Percentiles rank a stretch among this genome's conserved stretches.
These are phyloP conservation scores for Pseudogymnoascus sp. DNA, from an alignment of 2,329 filamentous ascomycete species.

Conservation along the genomic window DNA sequence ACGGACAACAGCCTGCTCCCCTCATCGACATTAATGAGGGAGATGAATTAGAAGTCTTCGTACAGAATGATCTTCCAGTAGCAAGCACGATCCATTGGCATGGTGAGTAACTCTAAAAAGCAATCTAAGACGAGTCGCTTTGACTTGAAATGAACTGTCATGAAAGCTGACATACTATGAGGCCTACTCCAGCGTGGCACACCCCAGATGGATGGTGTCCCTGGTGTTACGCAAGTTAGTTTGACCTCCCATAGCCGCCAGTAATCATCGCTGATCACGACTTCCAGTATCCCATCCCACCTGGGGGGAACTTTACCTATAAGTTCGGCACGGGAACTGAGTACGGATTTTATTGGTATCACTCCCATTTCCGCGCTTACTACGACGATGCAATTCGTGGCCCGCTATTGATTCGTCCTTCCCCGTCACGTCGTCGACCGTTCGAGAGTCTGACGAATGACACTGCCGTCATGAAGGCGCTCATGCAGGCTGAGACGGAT, in stretches of 20 bases:
- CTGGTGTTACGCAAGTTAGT: conserved; percentile 17
- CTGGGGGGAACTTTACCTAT: conserved; percentile 15
- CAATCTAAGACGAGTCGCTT: too few relatives aligned
- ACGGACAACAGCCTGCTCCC: conserved; percentile 59
- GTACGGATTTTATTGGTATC: conserved; percentile 50
- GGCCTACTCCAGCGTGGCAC: conserved; percentile 35
- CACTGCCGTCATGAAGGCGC: conserved; percentile 12
- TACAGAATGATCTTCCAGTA: conserved; percentile 42
- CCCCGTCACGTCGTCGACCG: conserved; percentile 12
- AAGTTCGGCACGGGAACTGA: conserved; percentile 14
- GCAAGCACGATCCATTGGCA: not conserved
- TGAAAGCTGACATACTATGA: too few relatives aligned
- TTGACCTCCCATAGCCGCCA: too few relatives aligned
- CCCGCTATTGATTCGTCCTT: conserved; percentile 44
- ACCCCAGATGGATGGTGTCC: conserved; percentile 38
- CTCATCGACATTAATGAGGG: conserved; percentile 57
- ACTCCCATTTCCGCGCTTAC: conserved; percentile 45
- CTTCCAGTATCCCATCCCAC: conserved; percentile 9
- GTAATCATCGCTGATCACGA: too few relatives aligned
- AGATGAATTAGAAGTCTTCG: conserved; percentile 55
- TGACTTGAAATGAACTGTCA: too few relatives aligned
- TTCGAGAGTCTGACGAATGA: conserved; percentile 15
- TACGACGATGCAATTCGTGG: conserved; percentile 47
- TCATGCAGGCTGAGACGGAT: conserved; percentile 15
- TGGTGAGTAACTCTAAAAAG: too few relatives aligned